Evolutionary conservation across 345 rosid species (phyloP).

Genomic region (Viola odorata): DNA sequence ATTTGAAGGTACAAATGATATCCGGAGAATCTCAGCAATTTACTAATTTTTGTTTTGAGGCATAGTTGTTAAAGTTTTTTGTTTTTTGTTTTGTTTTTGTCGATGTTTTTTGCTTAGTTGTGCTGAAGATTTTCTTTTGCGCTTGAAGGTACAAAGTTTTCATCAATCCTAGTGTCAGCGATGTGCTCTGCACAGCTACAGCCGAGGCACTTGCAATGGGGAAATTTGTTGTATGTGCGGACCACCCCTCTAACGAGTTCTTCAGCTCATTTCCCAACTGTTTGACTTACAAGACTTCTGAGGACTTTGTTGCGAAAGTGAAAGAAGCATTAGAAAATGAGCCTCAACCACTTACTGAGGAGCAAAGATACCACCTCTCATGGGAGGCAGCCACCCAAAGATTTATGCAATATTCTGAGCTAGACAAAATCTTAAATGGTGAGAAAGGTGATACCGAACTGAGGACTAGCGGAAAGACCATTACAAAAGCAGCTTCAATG

Average conservation of each 20-base stretch:
- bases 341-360: constrained; percentile 77
- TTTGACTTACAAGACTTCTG: constrained; percentile 74
- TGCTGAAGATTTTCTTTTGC: constrained; percentile 6
- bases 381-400: constrained; percentile 99
- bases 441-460: constrained; percentile 10
- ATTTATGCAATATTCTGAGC: constrained; percentile 78
- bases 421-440: constrained; percentile 47
- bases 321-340: constrained; percentile 79
- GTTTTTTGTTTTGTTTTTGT: neutral
- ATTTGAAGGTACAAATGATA: neutral
- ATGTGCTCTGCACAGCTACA: constrained; percentile 96
- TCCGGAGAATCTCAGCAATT: neutral
- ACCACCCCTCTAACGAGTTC: constrained; percentile 96
- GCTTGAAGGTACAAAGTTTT: constrained; percentile 92
- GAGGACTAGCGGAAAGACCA: constrained; percentile 24
- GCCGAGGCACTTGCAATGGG: constrained; percentile 99
- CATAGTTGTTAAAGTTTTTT: too few species aligned
- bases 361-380: constrained; percentile 73
- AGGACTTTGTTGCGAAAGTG: constrained; percentile 79
- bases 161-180: constrained; percentile 93
- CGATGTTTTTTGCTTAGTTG: neutral
- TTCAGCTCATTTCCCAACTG: constrained; percentile 95
- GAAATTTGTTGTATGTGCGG: constrained; percentile 90
- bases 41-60: neutral
- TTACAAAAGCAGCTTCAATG: constrained; percentile 46